phyloP scores from a whole-genome alignment of 1,284 basidiomycete genomes.

The Apiotrichum gracile region DNA sequence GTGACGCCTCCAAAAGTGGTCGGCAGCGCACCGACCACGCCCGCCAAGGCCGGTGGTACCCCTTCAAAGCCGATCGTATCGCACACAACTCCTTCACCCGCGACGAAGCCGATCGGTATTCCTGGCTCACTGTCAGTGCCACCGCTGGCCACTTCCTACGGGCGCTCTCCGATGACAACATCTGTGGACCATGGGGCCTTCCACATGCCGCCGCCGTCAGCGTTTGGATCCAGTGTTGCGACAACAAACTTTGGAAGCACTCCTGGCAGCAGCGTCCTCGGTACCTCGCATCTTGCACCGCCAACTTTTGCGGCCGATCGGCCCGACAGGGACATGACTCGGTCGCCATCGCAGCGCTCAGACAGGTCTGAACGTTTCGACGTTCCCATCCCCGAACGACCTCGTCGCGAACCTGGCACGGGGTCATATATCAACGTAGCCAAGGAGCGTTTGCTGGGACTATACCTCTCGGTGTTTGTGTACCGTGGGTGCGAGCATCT shows the following conservation, averaged over 20 bases:
- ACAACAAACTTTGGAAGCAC: background rate
- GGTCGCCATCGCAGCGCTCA: background rate
- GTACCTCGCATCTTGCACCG: background rate
- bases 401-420: constrained; percentile 7
- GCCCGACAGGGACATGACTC: background rate
- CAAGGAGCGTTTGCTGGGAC: constrained; percentile 55
- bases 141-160: background rate
- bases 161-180: background rate
- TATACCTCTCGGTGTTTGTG: constrained; percentile 50
- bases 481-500: constrained; percentile 48
- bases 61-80: too few species aligned
- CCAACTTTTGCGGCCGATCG: background rate
- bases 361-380: background rate
- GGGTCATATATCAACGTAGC: constrained; percentile 52
- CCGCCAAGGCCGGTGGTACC: background rate
- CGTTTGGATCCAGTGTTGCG: background rate
- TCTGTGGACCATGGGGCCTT: background rate
- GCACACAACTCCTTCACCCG: background rate
- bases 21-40: background rate
- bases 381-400: background rate
- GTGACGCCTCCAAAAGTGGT: background rate
- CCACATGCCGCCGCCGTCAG: too few species aligned
- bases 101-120: background rate
- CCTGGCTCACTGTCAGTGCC: background rate
- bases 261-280: background rate